Evolutionary conservation across 192 early-diverging fungal species (phyloP).

Genomic region (Coemansia sp.): DNA sequence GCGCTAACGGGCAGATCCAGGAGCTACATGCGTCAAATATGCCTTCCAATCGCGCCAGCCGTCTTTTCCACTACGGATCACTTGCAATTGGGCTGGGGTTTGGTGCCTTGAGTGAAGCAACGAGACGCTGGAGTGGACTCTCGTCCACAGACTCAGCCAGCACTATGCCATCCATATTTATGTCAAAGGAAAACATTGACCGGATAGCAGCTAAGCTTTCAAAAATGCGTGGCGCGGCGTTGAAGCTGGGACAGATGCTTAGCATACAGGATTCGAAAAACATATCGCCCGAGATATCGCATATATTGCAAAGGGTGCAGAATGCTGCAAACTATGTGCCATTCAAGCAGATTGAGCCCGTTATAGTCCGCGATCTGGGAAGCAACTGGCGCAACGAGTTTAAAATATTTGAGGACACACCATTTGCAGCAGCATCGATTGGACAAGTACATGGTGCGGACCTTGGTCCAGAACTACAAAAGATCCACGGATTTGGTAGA

Average conservation of each 20-base stretch:
- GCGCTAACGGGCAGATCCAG: slow-evolving; percentile 2
- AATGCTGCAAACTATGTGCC: slow-evolving; percentile 97
- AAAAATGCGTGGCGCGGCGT: slow-evolving; percentile 92
- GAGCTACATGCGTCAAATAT: slow-evolving; percentile 54
- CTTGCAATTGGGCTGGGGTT: slow-evolving; percentile 71
- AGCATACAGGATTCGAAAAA: slow-evolving; percentile 86
- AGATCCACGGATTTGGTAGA: slow-evolving; percentile 21
- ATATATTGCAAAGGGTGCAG: slow-evolving; percentile 85
- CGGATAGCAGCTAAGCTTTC: slow-evolving; percentile 83
- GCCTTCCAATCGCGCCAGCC: slow-evolving; percentile 73
- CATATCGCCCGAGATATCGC: slow-evolving; percentile 78
- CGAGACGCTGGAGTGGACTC: slow-evolving; percentile 62
- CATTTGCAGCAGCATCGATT: slow-evolving; percentile 92
- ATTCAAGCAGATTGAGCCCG: slow-evolving; percentile 75
- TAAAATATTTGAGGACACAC: slow-evolving; percentile 68
- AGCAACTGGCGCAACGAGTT: slow-evolving; percentile 71
- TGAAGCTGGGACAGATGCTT: slow-evolving; percentile 98
- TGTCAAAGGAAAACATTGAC: slow-evolving; percentile 82
- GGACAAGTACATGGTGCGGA: slow-evolving; percentile 78
- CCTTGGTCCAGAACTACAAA: slow-evolving; percentile 23
- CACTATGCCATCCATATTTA: slow-evolving; percentile 57
- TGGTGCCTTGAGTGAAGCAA: slow-evolving; percentile 69
- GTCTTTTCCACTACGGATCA: slow-evolving; percentile 82
- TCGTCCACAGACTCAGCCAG: slow-evolving; percentile 28
- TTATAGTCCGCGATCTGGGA: slow-evolving; percentile 70